These are phyloP conservation scores for Candida loeiensis DNA, from an alignment of 805 yeast species.

Conservation along the genomic window DNA sequence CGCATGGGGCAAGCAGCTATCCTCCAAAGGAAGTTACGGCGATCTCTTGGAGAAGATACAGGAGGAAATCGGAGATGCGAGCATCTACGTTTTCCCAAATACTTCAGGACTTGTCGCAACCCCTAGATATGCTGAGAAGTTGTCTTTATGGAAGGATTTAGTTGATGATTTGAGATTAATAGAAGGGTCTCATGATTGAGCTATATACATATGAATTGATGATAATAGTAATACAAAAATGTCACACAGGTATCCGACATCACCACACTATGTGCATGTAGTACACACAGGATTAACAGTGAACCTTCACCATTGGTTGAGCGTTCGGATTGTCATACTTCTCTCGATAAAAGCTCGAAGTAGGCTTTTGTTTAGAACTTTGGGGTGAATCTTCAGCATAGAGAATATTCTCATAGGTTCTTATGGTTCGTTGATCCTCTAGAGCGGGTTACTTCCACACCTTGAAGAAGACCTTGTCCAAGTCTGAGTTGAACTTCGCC, in stretches of 20 bases:
- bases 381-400: too few species aligned
- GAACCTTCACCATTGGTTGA: too few species aligned
- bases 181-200: neutral
- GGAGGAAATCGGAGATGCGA: constrained; percentile 15
- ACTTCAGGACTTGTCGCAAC: constrained; percentile 68
- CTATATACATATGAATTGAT: neutral
- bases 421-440: neutral
- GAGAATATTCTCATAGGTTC: too few species aligned
- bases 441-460: constrained; percentile 27
- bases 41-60: constrained; percentile 16
- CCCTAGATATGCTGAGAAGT: constrained; percentile 43
- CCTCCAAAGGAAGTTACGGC: constrained; percentile 2
- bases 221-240: too few species aligned
- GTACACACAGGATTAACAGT: too few species aligned
- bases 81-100: constrained; percentile 60
- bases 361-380: too few species aligned
- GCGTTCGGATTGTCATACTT: too few species aligned
- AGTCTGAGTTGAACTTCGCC: constrained; percentile 25
- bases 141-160: constrained; percentile 47
- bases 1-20: constrained; percentile 48
- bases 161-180: constrained; percentile 13
- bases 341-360: too few species aligned
- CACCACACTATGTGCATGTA: too few species aligned
- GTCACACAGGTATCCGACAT: too few species aligned
- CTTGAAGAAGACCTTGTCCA: constrained; percentile 28